Conservation (phyloP, 2,329 filamentous ascomycete species). For the Nemania diffusa region DNA sequence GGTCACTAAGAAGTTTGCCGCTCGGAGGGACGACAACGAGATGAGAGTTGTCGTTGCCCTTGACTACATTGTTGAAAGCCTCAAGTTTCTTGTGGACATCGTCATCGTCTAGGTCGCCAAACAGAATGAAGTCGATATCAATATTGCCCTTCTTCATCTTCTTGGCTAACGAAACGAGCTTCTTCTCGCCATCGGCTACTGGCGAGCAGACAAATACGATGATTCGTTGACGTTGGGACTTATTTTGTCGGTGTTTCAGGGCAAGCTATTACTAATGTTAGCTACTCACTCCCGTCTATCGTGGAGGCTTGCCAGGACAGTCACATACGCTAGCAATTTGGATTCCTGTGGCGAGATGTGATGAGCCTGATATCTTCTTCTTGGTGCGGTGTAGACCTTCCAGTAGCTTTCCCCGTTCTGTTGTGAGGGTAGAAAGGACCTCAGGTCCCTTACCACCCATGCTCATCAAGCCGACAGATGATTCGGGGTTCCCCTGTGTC, state of each 20-base stretch:
- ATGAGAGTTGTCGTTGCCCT: slow-evolving; percentile 89
- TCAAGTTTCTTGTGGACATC: slow-evolving; percentile 90
- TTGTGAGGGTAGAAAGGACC: slow-evolving; percentile 94
- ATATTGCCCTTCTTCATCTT: slow-evolving; percentile 99
- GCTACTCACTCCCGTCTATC: slow-evolving; percentile 30
- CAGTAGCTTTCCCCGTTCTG: slow-evolving; percentile 94
- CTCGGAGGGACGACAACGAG: slow-evolving; percentile 91
- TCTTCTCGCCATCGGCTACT: slow-evolving; percentile 88
- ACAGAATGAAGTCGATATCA: slow-evolving; percentile 92
- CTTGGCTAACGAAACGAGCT: slow-evolving; percentile 88
- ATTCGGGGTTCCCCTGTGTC: slow-evolving; percentile 94
- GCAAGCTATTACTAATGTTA: slow-evolving; percentile 72
- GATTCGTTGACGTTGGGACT: slow-evolving; percentile 94
- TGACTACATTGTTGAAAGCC: slow-evolving; percentile 92
- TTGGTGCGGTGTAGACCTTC: slow-evolving; percentile 89
- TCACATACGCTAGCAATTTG: slow-evolving; percentile 88
- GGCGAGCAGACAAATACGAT: slow-evolving; percentile 97
- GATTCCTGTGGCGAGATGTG: slow-evolving; percentile 91
- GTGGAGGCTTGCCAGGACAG: not conserved
- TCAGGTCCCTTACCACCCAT: slow-evolving; percentile 99
- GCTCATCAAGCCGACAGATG: slow-evolving; percentile 96
- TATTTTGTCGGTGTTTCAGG: slow-evolving; percentile 97
- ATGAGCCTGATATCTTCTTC: slow-evolving; percentile 88
- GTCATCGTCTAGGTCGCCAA: slow-evolving; percentile 92
- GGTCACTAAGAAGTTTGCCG: slow-evolving; percentile 90